Base-by-base conservation (phyloP, 2,329 filamentous ascomycete species). In the Sporothrix brunneoviolacea region DNA sequence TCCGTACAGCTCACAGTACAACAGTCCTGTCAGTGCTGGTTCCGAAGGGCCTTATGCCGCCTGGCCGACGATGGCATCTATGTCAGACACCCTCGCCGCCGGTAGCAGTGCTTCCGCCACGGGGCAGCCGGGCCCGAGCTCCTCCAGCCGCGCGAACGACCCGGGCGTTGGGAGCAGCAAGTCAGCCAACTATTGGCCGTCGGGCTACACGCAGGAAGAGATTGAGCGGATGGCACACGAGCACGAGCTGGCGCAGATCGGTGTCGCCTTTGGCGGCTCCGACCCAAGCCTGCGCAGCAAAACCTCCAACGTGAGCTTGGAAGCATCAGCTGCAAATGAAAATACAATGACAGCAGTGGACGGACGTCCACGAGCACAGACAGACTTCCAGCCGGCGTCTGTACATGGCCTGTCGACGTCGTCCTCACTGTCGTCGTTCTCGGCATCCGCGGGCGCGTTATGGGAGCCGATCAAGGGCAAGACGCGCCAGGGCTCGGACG, bases 1-100 rank as follows among this genome's bases (percentile, higher is more conserved):
- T 4, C 80, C 80, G 0, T 83, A 83, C 59, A 71, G 69, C 18
- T 80, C 77, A 36, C 76, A 80, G 53, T 82, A 74, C 64, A 79
- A 69, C 62, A 82, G 77, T 58, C 80, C 80, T 1, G 69, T 79
- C 53, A 76, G 69, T 48, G 72, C 66, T 0, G 64, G 63, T 1
- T 72, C 73, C 28, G 72, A 73, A 32, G 60, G 16, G 51, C 58
- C 61, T 0, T 55, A 58, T 9, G 61, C 63, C 56, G 58, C 63
- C 15, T 74, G 71, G 72, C 72, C 69, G 3, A 45, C 54, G 18
- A 38, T 42, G 42, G 42, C 48, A 7, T 12, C 42, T 27, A 44
- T 54, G 48, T n/a, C 52, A 3, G 27, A 10, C 13, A 51, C 51
- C 38, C 53, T 44, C 19, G 24, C 46, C 37, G 30, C 18, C 22